phyloP scores from a whole-genome alignment of 495 filamentous ascomycete species.

The Durotheca rogersii region DNA sequence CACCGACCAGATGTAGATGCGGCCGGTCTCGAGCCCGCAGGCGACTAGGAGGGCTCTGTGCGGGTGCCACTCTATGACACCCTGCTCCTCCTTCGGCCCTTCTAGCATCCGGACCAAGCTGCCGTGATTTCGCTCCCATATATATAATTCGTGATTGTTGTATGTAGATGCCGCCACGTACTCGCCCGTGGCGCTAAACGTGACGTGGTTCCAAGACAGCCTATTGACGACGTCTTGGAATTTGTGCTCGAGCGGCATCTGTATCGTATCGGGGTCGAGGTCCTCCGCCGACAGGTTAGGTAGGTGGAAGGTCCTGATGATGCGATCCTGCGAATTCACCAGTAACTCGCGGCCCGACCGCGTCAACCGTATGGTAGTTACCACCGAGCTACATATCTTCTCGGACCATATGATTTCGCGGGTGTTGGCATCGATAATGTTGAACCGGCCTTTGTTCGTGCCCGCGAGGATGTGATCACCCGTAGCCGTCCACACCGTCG shows the following conservation, averaged over 20 bases:
- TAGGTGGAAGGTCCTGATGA: constrained; percentile 81
- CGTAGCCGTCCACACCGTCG: constrained; percentile 78
- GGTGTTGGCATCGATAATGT: constrained; percentile 82
- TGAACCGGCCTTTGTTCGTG: constrained; percentile 92
- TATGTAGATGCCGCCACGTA: constrained; percentile 90
- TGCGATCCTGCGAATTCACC: constrained; percentile 85
- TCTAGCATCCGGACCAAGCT: constrained; percentile 94
- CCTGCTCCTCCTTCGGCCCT: constrained; percentile 90
- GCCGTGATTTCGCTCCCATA: constrained; percentile 95
- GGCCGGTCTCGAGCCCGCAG: constrained; percentile 83
- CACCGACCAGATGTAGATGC: constrained; percentile 91
- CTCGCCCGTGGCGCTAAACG: constrained; percentile 89
- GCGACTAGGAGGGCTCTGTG: constrained; percentile 83
- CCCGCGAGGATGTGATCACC: constrained; percentile 87
- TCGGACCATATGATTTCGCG: constrained; percentile 80
- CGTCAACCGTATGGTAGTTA: constrained; percentile 83
- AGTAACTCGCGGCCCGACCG: constrained; percentile 82
- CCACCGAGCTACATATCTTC: constrained; percentile 79
- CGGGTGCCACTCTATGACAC: constrained; percentile 96
- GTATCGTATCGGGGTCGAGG: constrained; percentile 68
- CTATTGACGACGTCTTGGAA: constrained; percentile 97
- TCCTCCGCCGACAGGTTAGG: constrained; percentile 54
- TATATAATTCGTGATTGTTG: constrained; percentile 97
- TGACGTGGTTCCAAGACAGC: constrained; percentile 91
- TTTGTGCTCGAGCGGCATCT: constrained; percentile 92